phyloP scores from a whole-genome alignment of 2,329 filamentous ascomycete genomes.

The Cercospora sp. region DNA sequence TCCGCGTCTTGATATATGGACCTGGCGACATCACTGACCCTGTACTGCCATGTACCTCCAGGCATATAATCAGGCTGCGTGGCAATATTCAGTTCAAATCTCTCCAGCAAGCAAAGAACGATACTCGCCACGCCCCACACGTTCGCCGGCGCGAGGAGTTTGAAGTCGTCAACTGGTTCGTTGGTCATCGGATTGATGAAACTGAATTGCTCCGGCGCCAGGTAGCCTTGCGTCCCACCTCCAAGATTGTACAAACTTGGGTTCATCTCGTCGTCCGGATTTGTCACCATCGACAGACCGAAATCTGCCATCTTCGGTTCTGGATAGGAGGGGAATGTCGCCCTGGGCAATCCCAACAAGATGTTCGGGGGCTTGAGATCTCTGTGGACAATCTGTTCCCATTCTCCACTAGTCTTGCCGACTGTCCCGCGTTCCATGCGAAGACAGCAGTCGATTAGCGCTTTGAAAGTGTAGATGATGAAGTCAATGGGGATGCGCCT shows the following conservation, averaged over 20 bases:
- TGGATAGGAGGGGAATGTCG: constrained; percentile 9
- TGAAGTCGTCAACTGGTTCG: constrained; percentile 18
- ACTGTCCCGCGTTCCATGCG: constrained; percentile 13
- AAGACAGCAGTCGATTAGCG: constrained; percentile 14
- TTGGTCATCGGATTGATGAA: constrained; percentile 13
- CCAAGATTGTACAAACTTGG: constrained; percentile 12
- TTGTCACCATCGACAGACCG: constrained; percentile 21
- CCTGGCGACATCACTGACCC: not conserved
- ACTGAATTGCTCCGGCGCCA: constrained; percentile 16
- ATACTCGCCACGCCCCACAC: constrained; percentile 23
- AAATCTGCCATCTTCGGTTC: constrained; percentile 25
- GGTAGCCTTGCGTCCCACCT: constrained; percentile 18
- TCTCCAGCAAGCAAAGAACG: constrained; percentile 6
- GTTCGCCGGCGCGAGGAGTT: constrained; percentile 21
- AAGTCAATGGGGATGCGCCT: constrained; percentile 4
- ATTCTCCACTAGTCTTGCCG: not conserved
- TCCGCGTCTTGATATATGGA: not conserved
- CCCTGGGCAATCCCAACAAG: constrained; percentile 20
- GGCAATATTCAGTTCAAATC: not conserved
- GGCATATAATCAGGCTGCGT: constrained; percentile 14
- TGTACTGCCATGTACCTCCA: not conserved
- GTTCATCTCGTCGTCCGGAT: constrained; percentile 18
- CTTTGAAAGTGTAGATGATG: constrained; percentile 16
- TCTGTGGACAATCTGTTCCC: constrained; percentile 25
- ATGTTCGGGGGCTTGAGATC: constrained; percentile 29